Evolutionary conservation across 805 yeast genomes (phyloP), one percentile per base, ranked within the genome.

Genomic region (Peterozyma toletana): DNA sequence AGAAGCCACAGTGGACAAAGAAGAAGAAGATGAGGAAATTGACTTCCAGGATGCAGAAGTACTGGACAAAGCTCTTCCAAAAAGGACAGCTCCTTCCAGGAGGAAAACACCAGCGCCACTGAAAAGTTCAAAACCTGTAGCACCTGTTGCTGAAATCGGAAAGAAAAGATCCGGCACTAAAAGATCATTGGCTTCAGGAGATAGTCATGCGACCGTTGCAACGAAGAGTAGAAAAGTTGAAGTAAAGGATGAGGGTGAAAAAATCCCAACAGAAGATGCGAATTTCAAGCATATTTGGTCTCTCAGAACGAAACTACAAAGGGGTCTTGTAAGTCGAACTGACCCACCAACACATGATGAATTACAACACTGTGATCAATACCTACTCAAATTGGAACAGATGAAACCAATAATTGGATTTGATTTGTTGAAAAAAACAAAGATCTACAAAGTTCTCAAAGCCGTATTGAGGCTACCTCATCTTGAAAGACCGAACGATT

Each of bases 371-470:
- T 68, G 72, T 3, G 48, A 73, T 38, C 54, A 66, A 42, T 63
- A 66, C 11, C 58, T 75, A 35, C 56, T 63, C 43, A 63, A 71
- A 33, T 55, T 75, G 17, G 69, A 64, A 18, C 68, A 66, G 14
- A 69, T 72, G 46, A 66, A 73, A 1, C 42, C 49, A 14, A 34
- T 40, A 9, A 65, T 75, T 33, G 62, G 54, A 29, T 55, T 61
- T 16, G 69, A 67, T 13, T 53, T 73, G 16, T 60, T 75, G 46
- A 62, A 59, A 40, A 56, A 57, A 17, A 71, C 79, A 13, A 75
- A 73, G 50, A 59, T 75, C 41, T 78, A 75, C 52, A 75, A 75
- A 54, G 79, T 75, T 1, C 53, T 75, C 46, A 72, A 69, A 53
- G 75, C 76, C 44, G 71, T 75, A 16, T 47, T 66, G 41, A 66